phyloP scores from a whole-genome alignment of 2,329 filamentous ascomycete species.

The Chrysoporthe puriensis region DNA sequence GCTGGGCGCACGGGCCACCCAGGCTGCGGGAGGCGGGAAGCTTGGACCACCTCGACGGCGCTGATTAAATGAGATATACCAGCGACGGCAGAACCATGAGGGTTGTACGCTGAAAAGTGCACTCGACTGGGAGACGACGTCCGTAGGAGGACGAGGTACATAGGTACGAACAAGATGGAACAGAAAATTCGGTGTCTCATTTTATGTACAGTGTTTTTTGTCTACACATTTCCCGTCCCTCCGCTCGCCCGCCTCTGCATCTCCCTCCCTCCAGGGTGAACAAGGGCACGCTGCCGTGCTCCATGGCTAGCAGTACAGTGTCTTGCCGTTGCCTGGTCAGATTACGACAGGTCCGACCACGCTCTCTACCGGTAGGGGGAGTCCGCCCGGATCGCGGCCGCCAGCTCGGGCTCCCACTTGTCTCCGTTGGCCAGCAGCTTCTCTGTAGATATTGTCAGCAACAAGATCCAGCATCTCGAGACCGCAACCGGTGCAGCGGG shows the following conservation, averaged over 20 bases:
- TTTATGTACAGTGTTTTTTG: constrained; percentile 9
- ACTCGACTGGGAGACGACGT: neutral
- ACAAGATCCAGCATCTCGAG: neutral
- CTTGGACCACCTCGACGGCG: constrained; percentile 21
- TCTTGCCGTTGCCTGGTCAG: neutral
- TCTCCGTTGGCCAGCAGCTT: constrained; percentile 88
- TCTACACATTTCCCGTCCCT: neutral
- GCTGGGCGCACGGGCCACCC: constrained; percentile 11
- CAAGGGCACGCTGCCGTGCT: too few relatives aligned
- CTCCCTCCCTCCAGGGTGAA: too few relatives aligned
- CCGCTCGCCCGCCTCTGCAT: neutral
- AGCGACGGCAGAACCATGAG: too few relatives aligned
- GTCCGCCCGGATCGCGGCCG: constrained; percentile 89
- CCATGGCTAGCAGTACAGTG: neutral
- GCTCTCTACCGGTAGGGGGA: constrained; percentile 79
- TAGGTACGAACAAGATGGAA: neutral
- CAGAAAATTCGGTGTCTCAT: neutral
- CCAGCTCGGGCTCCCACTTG: constrained; percentile 98
- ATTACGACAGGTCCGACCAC: neutral
- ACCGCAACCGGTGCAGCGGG: neutral
- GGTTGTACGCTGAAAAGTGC: neutral
- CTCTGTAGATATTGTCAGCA: constrained; percentile 52
- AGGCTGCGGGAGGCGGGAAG: constrained; percentile 22
- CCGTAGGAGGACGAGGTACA: neutral
- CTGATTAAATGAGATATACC: too few relatives aligned